Conservation (phyloP, 768 basidiomycete species). For the Lactarius akahatsu region DNA sequence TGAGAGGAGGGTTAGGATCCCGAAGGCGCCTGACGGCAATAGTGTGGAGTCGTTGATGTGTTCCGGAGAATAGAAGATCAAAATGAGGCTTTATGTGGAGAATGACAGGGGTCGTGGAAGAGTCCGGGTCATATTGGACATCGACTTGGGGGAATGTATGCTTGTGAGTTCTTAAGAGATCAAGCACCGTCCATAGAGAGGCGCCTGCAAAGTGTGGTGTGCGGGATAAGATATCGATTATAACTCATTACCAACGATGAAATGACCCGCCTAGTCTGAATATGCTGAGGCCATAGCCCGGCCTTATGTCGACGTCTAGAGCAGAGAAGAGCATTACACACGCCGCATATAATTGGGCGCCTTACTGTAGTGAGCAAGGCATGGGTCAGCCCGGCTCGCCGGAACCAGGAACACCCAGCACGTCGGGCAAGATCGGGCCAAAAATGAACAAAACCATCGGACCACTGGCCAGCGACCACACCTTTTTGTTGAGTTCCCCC, state of each 20-base stretch:
- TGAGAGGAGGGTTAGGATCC: constrained; percentile 64
- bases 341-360: background rate
- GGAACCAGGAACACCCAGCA: background rate
- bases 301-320: constrained; percentile 72
- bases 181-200: constrained; percentile 76
- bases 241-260: background rate
- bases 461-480: background rate
- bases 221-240: constrained; percentile 2
- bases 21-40: constrained; percentile 70
- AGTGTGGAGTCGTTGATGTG: constrained; percentile 75
- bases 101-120: constrained; percentile 71
- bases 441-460: background rate
- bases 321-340: constrained; percentile 52
- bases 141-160: constrained; percentile 79
- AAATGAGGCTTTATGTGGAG: constrained; percentile 79
- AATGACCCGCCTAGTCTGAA: constrained; percentile 64
- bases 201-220: constrained; percentile 45
- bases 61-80: constrained; percentile 81
- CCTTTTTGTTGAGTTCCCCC: background rate
- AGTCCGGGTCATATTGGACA: constrained; percentile 76
- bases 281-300: constrained; percentile 71
- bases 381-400: background rate
- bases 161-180: constrained; percentile 61
- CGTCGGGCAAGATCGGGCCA: constrained; percentile 11
- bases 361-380: background rate